Base-by-base conservation (phyloP, 1,284 basidiomycete genomes). In the Trichosporon faecale region DNA sequence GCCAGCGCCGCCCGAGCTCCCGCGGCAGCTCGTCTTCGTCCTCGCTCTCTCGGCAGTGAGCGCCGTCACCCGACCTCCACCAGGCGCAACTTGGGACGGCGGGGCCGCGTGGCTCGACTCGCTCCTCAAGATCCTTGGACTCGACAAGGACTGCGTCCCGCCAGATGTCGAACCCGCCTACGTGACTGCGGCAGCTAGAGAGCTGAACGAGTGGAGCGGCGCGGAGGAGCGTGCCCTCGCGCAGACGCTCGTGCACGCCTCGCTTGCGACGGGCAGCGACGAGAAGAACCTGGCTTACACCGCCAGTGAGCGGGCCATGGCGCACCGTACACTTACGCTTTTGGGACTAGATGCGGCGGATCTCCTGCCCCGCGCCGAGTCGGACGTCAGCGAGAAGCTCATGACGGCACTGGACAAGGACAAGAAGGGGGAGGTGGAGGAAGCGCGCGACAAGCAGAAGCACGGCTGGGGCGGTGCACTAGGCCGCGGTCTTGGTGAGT, bases 401-500 rank as follows among this genome's bases (percentile, higher is more conserved):
- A 85, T 83, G 74, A 75, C 80, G 2, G 80, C 84, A 14, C 76
- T 86, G 63, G 75, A 77, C 63, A 74, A 75, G 12, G 73, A 72
- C 11, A 70, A 71, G 6, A 70, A 70, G 9, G 68, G 73, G 14
- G 69, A 72, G 25, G 83, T 85, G 16, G 84, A 85, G 63, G 76
- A 74, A 18, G 78, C 83, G 0, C 73, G 82, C 31, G 77, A 79
- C 60, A 78, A 78, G 44, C 80, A 84, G 64, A 79, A 81, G 37
- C 78, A 85, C 57, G 85, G 85, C 2, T 85, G 84, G 84, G 85
- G 85, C 35, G 84, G 85, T 6, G 78, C 82, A 35, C 76, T 83
- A 16, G 85, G 85, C 0, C 70, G 85, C 29, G 80, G 82, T 73
- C 79, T 84, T 0, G 79, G 79, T 77, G 66, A 64, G 77, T 73